Percentiles rank a stretch among this genome's conserved stretches.
Conservation (phyloP, 2,329 filamentous ascomycete genomes). For the Claviceps africana region DNA sequence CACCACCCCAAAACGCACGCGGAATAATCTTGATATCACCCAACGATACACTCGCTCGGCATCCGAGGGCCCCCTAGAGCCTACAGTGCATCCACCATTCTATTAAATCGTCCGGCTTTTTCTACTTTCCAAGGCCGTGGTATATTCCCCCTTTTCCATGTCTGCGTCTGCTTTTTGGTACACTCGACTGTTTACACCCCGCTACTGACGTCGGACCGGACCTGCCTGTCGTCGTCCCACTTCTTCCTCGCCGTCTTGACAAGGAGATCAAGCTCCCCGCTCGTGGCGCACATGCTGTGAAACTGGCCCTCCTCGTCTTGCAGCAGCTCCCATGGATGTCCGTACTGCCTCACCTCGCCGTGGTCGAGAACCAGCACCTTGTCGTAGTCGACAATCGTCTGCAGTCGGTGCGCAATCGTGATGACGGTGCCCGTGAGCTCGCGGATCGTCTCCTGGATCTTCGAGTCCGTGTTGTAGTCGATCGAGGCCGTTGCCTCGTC, state of each 20-base stretch:
- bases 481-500: constrained; percentile 97
- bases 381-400: constrained; percentile 97
- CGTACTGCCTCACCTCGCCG: constrained; percentile 75
- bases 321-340: constrained; percentile 74
- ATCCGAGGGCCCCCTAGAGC: neutral
- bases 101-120: neutral
- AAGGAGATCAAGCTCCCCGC: constrained; percentile 40
- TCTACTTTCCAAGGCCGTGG: neutral
- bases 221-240: constrained; percentile 24
- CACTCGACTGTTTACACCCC: neutral
- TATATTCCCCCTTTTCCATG: neutral
- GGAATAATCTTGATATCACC: too few relatives aligned
- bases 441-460: constrained; percentile 94
- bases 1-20: too few relatives aligned
- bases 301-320: constrained; percentile 52
- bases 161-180: too few relatives aligned
- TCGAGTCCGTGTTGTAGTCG: constrained; percentile 87
- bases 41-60: too few relatives aligned
- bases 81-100: neutral
- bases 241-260: constrained; percentile 42
- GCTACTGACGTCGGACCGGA: neutral
- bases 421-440: constrained; percentile 87
- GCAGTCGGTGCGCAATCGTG: constrained; percentile 87
- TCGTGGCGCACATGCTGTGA: constrained; percentile 50
- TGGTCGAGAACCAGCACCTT: constrained; percentile 91